Percentiles rank a stretch among this genome's conserved stretches.
Conservation (phyloP, 2,329 filamentous ascomycete species). For the Colletotrichum tanaceti region DNA sequence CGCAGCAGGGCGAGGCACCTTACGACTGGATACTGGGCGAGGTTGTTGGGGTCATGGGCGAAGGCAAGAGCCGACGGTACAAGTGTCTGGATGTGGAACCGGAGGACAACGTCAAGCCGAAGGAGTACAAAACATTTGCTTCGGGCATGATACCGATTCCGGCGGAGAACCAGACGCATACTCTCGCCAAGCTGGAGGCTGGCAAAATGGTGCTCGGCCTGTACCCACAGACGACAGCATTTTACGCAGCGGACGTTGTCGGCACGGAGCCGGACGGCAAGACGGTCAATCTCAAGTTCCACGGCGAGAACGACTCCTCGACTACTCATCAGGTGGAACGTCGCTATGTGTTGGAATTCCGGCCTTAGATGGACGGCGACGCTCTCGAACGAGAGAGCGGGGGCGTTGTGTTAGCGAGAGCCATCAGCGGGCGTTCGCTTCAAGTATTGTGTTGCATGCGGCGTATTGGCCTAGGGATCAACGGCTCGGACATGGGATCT, state of each 20-base stretch:
- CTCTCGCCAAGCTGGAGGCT: slow-evolving; percentile 69
- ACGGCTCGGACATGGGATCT: slow-evolving; percentile 23
- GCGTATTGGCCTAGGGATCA: slow-evolving; percentile 28
- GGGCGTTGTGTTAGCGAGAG: slow-evolving; percentile 15
- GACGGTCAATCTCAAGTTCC: slow-evolving; percentile 75
- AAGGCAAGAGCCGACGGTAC: slow-evolving; percentile 82
- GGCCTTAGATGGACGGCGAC: slow-evolving; percentile 47
- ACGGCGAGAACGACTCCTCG: slow-evolving; percentile 80
- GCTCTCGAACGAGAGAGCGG: background rate
- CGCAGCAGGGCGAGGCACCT: slow-evolving; percentile 58
- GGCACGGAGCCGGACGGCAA: slow-evolving; percentile 68
- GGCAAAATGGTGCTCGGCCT: slow-evolving; percentile 81
- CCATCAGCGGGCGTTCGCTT: slow-evolving; percentile 28
- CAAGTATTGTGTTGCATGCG: slow-evolving; percentile 17
- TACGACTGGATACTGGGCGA: slow-evolving; percentile 80
- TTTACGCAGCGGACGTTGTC: slow-evolving; percentile 86
- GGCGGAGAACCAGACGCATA: slow-evolving; percentile 59
- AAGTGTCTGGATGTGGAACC: slow-evolving; percentile 84
- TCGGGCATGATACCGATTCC: slow-evolving; percentile 83
- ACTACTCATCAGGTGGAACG: slow-evolving; percentile 81
- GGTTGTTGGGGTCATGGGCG: slow-evolving; percentile 79
- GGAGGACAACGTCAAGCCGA: slow-evolving; percentile 74
- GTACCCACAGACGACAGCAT: slow-evolving; percentile 86
- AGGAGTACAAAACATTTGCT: slow-evolving; percentile 77
- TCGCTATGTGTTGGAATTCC: slow-evolving; percentile 81